Base-by-base conservation (phyloP, 169 alveolate species). In the Plasmodium berghei region DNA sequence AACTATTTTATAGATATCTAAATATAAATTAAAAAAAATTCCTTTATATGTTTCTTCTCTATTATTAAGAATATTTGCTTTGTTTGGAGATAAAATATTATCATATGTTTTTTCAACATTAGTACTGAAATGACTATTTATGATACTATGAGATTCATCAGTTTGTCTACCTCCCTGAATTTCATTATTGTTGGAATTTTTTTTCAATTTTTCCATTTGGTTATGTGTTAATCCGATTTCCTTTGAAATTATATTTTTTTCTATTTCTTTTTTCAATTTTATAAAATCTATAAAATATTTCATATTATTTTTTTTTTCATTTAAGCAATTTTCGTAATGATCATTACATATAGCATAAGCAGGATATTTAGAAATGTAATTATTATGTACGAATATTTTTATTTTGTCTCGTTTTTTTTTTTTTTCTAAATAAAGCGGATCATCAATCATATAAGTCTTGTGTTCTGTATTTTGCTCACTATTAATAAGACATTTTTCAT, bases 1-100 rank as follows among this genome's bases (percentile, higher is more conserved):
- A 34, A 83, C 72, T 1, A 83, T 67, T 83, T 67, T 83, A 49
- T 83, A 83, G 1, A 83, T 62, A 67, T 83, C 90, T 22, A 83
- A 72, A 58, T 67, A 55, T 46, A 83, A 62, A 83, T 49, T 83
- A 54, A 28, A 83, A 10, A 59, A 83, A n/a, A 34, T 67, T 34
- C 55, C 22, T 77, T 77, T 55, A 42, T 66, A 64, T 24, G 22
- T 40, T 10, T 24, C 12, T 28, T 55, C 56, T 14, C 14, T 12
- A 26, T 54, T n/a, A 72, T 72, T 49, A 28, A 34, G 5, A n/a
- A 66, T 18, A n/a, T 34, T 40, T 20, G 20, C 6, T 18, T 24
- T 62, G 9, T 5, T 62, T 34, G 42, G 5, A 34, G 42, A 34
- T 34, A 34, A 34, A 34, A 34, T 34, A 5, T 0, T 34, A 34